A percentile compares a stretch with the other conserved stretches of the same genome.
These are phyloP conservation scores for Aspergillus ochraceus DNA, from an alignment of 2,329 filamentous ascomycete genomes.

Conservation along the genomic window DNA sequence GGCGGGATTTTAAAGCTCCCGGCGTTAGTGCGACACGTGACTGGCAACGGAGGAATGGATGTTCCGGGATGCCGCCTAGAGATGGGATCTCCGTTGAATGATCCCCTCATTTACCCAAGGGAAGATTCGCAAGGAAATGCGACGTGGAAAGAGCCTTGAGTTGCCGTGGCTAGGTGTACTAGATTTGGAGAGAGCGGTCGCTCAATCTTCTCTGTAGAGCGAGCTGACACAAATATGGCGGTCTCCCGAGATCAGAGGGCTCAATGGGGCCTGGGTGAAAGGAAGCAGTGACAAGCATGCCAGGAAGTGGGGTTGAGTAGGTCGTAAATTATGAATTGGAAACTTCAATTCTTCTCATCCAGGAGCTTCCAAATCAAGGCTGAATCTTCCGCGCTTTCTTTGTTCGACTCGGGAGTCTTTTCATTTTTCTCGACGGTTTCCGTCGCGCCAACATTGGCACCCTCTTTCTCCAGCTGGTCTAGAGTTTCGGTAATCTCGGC, in stretches of 20 bases:
- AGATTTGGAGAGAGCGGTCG: background rate
- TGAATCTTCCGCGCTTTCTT: slow-evolving; percentile 29
- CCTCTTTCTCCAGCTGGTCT: slow-evolving; percentile 35
- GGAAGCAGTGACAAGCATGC: no score
- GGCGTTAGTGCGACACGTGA: slow-evolving; percentile 26
- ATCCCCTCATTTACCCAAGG: no score
- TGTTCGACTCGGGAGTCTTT: slow-evolving; percentile 12
- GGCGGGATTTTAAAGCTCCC: slow-evolving; percentile 18
- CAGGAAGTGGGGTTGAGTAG: background rate
- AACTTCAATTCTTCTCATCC: slow-evolving; percentile 30
- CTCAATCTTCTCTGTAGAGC: no score
- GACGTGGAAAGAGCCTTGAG: no score
- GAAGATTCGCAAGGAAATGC: no score
- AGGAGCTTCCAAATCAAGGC: slow-evolving; percentile 42
- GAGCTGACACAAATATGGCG: background rate
- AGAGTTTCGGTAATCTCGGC: slow-evolving; percentile 59
- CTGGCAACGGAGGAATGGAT: slow-evolving; percentile 11
- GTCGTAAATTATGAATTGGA: background rate
- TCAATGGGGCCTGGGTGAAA: no score
- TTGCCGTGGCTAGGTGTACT: background rate
- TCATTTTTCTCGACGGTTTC: slow-evolving; percentile 4
- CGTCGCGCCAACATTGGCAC: slow-evolving; percentile 18
- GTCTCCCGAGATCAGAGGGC: background rate
- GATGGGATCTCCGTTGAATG: background rate
- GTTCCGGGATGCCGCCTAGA: slow-evolving; percentile 4